Evolutionary conservation across 2,329 filamentous ascomycete genomes (phyloP).

Genomic region (Ceratocystis albifundus): DNA sequence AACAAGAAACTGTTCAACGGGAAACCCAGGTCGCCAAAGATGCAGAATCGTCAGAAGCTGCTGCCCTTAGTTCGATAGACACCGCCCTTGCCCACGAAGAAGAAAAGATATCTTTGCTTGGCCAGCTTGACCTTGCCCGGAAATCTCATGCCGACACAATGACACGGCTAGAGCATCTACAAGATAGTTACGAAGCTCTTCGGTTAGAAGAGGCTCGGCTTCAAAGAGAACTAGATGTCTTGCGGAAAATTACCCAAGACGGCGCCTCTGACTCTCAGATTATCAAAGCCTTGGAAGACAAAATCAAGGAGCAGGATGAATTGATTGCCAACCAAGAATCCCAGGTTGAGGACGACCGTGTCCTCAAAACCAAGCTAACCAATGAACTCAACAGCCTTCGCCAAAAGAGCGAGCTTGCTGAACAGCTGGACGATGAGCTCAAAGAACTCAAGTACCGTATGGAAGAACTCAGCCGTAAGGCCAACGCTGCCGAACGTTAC

Average conservation of each 20-base stretch:
- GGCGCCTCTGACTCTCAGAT: slow-evolving; percentile 42
- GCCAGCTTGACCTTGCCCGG: slow-evolving; percentile 42
- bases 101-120: slow-evolving; percentile 40
- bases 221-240: slow-evolving; percentile 41
- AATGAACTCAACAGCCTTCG: slow-evolving; percentile 40
- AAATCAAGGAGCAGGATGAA: slow-evolving; percentile 55
- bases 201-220: slow-evolving; percentile 51
- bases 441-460: slow-evolving; percentile 48
- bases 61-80: slow-evolving; percentile 38
- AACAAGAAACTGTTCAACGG: slow-evolving; percentile 28
- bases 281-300: slow-evolving; percentile 44
- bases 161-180: slow-evolving; percentile 47
- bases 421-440: slow-evolving; percentile 47
- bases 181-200: slow-evolving; percentile 53
- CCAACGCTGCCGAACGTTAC: slow-evolving; percentile 51
- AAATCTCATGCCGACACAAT: slow-evolving; percentile 49
- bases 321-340: slow-evolving; percentile 60
- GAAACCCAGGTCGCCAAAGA: slow-evolving; percentile 27
- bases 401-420: slow-evolving; percentile 38
- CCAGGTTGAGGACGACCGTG: slow-evolving; percentile 45
- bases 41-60: slow-evolving; percentile 27
- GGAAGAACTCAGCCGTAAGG: slow-evolving; percentile 48
- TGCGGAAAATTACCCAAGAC: slow-evolving; percentile 41
- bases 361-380: slow-evolving; percentile 36
- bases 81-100: slow-evolving; percentile 47